Conservation (phyloP, 352 stramenopile species). For the Globisporangium polare region DNA sequence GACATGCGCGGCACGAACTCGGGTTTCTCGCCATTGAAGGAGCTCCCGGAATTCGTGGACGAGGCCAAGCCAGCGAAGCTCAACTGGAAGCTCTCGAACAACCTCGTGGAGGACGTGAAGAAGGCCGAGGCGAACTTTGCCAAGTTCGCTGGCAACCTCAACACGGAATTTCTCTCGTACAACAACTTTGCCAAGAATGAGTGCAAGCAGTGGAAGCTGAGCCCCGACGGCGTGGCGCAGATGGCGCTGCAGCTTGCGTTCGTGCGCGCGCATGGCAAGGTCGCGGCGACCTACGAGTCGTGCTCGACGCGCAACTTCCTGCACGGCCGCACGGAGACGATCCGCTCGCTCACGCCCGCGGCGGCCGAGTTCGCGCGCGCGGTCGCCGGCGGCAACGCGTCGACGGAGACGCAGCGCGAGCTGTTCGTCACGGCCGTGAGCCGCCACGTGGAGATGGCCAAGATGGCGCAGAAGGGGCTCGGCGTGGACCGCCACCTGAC, state of each 20-base stretch:
- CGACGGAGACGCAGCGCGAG: slow-evolving; percentile 49
- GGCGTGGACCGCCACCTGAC: slow-evolving; percentile 87
- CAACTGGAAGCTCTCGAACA: slow-evolving; percentile 75
- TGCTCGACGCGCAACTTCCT: slow-evolving; percentile 90
- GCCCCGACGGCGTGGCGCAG: slow-evolving; percentile 87
- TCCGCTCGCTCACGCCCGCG: slow-evolving; percentile 78
- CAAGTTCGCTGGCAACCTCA: slow-evolving; percentile 59
- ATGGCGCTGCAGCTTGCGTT: slow-evolving; percentile 92
- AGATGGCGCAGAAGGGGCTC: slow-evolving; percentile 82
- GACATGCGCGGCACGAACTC: slow-evolving; percentile 83
- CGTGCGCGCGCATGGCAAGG: slow-evolving; percentile 64
- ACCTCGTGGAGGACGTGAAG: slow-evolving; percentile 70
- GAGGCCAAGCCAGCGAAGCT: slow-evolving; percentile 46
- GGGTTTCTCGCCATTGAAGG: slow-evolving; percentile 57
- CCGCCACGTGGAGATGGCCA: slow-evolving; percentile 88
- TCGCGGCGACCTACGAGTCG: slow-evolving; percentile 89
- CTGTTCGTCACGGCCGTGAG: slow-evolving; percentile 69
- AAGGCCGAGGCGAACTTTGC: slow-evolving; percentile 67
- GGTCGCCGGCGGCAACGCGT: slow-evolving; percentile 35
- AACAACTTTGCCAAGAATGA: slow-evolving; percentile 86
- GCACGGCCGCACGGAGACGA: slow-evolving; percentile 91
- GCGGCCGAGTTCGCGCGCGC: slow-evolving; percentile 66
- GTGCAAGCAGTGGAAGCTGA: slow-evolving; percentile 91
- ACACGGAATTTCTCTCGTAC: slow-evolving; percentile 82
- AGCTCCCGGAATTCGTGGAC: slow-evolving; percentile 55